These are phyloP conservation scores for Phytophthora europaea DNA, from an alignment of 352 stramenopile genomes.

Conservation along the genomic window DNA sequence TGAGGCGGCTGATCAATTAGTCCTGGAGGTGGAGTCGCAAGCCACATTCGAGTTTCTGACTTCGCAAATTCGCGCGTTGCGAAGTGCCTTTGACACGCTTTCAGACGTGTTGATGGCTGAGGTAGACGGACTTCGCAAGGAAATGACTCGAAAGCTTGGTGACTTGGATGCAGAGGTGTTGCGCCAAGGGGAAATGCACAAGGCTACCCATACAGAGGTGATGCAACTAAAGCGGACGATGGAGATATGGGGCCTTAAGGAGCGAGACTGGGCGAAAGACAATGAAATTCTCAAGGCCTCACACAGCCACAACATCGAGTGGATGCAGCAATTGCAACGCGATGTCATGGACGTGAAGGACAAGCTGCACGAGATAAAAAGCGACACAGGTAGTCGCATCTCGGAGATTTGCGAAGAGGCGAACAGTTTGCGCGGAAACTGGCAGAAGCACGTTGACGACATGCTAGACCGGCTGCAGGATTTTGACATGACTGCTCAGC, in stretches of 20 bases:
- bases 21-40: slow-evolving; percentile 83
- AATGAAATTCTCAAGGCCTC: slow-evolving; percentile 88
- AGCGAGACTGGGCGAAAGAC: slow-evolving; percentile 88
- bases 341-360: slow-evolving; percentile 87
- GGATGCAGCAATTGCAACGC: slow-evolving; percentile 88
- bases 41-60: slow-evolving; percentile 88
- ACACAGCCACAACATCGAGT: slow-evolving; percentile 87
- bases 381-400: slow-evolving; percentile 61
- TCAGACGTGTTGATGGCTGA: slow-evolving; percentile 84
- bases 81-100: slow-evolving; percentile 81
- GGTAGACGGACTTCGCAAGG: slow-evolving; percentile 73
- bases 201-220: slow-evolving; percentile 71
- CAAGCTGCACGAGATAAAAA: slow-evolving; percentile 72
- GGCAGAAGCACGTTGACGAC: slow-evolving; percentile 78
- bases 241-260: slow-evolving; percentile 84
- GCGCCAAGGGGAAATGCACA: slow-evolving; percentile 67
- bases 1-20: slow-evolving; percentile 77
- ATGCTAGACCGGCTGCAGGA: slow-evolving; percentile 68
- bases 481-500: slow-evolving; percentile 55
- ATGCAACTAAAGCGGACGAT: slow-evolving; percentile 80
- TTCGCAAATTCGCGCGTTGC: slow-evolving; percentile 79
- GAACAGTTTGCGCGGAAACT: slow-evolving; percentile 72
- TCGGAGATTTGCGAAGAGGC: slow-evolving; percentile 72
- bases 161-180: slow-evolving; percentile 72
- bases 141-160: slow-evolving; percentile 66